Base-by-base conservation (phyloP, 768 basidiomycete species). In the Mycena venus region DNA sequence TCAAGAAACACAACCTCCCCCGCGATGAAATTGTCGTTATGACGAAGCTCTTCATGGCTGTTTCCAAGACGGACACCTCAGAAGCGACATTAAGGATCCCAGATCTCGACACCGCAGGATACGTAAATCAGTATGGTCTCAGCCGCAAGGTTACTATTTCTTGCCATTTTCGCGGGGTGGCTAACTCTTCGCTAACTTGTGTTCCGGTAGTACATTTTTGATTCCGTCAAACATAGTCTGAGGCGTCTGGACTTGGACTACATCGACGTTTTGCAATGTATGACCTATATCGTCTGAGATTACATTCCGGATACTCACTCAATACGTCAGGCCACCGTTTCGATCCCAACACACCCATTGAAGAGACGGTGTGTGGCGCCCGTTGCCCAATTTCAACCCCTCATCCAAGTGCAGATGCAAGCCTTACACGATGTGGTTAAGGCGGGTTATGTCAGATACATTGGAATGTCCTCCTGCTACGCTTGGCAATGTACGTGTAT, bases 291-390 rank as follows among this genome's bases (percentile, higher is more conserved):
- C 19, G 58, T 60, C 36, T 60, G 51, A 14, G 25, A 55, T 40
- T 38, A 40, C 34, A n/a, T 60, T 12, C 31, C 36, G 21, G 21
- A 40, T 60, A 55, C 51, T 40, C 23, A 60, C 32, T 42, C 19
- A 42, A 42, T 42, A 42, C 42, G 42, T n/a, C 55, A 69, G 68
- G 68, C 32, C 68, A 69, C 44, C 68, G 68, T 14, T 69, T 69
- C 44, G 68, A 69, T 60, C 29, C 27, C n/a, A n/a, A n/a, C n/a
- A n/a, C n/a, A n/a, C n/a, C n/a, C n/a, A n/a, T n/a, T n/a, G n/a
- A n/a, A n/a, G 68, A 69, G 55, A 69, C 58, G 9, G 68, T 69
- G 10, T 21, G 68, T 49, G 19, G 4, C 25, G 12, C 29, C 44
- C 3, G 19, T 58, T 60, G 40, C 19, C 36, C 23, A 19, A 21